Base-by-base conservation (phyloP, 495 filamentous ascomycete genomes). In the Aspergillus olivimuriae region DNA sequence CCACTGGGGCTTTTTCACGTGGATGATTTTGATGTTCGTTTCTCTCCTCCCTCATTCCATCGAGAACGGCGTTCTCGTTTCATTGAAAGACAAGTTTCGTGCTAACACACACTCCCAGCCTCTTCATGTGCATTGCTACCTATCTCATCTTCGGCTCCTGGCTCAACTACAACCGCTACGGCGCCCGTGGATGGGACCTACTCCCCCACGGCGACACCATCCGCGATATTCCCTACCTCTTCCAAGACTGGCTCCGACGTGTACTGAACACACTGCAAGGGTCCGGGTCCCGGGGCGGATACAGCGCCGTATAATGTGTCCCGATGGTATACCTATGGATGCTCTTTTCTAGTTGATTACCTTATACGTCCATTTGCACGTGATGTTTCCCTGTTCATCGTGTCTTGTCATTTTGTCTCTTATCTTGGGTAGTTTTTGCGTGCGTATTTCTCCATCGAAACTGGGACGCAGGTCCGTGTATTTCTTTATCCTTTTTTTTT, bases 61-160 rank as follows among this genome's bases (percentile, higher is more conserved):
- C 30, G 34, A 7, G 10, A 4, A 17, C 17, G 1, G 23, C 24
- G 23, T 16, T 18, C 2, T 6, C 0, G 9, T 14, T 12, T 12
- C n/a, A 22, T 42, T 46, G 42, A 41, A 11, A 14, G 1, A 11
- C n/a, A n/a, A 21, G 7, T 17, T 23, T 36, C n/a, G 4, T 10
- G 2, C 20, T 36, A 17, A 36, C 10, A 36, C 18, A 17, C 14
- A 21, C 15, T 5, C 14, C 34, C 1, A 70, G 91, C 48, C 63
- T 84, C 57, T 98, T 98, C 77, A 76, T 97, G 35, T 78, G 76
- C 34, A 78, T 80, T 14, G 89, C 92, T 12, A 69, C 94, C 16
- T 98, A 98, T 65, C 82, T 98, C 50, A 95, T 98, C 62, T 97
- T 97, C 56, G 89, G 89, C 56, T 94, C 89, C 17, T 98, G 92